Evolutionary conservation across 306 rosid genomes (phyloP), one percentile per base, ranked within the genome.

Genomic region (Lathyrus sativus): DNA sequence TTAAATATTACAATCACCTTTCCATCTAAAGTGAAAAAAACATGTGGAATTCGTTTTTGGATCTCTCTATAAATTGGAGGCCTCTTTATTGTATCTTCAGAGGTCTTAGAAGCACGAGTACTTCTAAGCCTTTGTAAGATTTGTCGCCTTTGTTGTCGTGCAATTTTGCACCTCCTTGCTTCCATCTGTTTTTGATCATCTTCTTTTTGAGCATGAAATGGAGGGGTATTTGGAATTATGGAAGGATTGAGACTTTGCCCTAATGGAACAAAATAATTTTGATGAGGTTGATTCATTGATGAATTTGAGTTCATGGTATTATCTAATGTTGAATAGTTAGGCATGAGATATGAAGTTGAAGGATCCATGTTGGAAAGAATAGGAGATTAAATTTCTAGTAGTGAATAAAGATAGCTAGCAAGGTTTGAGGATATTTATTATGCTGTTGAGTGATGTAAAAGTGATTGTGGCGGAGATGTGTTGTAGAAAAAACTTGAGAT

Each of bases 11-110:
- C 8, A 17, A 72, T 60, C 42, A 83, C 97, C 91, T 82, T 86
- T 1, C 86, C 85, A 73, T 86, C 82, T 12, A 74, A 84, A 5
- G 81, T 63, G 58, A 13, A 59, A 19, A 88, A 75, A 19, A 48
- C 65, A 59, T 43, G 28, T 6, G 29, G 64, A 12, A 37, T 33
- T 33, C 5, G 6, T 22, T 57, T 3, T 46, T 46, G 19, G 51
- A 46, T 46, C 17, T 31, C 73, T 6, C 29, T 39, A 37, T 39
- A 17, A 15, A 28, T 1, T 4, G 5, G 3, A 6, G n/a, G 24
- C 12, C 13, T 67, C 28, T 17, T 68, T 55, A 5, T 33, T n/a
- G 61, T 26, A 14, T 57, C 56, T 24, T 15, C 17, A 1, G 38
- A 19, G 11, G 65, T 19, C 7, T 26, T n/a, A 4, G 17, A 22